phyloP scores from a whole-genome alignment of 1,284 basidiomycete species.

The Heliocybe sulcata region DNA sequence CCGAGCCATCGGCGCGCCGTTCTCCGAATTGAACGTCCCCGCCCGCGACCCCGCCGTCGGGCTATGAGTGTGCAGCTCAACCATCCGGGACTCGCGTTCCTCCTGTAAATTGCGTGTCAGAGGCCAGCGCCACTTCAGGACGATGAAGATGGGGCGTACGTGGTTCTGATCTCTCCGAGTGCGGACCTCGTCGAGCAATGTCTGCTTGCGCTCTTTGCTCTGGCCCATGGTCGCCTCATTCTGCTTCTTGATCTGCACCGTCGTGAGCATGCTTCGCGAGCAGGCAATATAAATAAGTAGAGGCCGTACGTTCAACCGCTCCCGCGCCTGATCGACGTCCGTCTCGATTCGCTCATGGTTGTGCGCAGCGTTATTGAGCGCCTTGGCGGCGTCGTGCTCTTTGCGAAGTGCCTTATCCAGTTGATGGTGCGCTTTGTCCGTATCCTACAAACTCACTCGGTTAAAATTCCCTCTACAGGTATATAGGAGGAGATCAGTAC shows the following conservation, averaged over 20 bases:
- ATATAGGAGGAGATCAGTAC: conserved; percentile 17
- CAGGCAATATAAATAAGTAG: neutral
- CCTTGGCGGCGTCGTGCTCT: conserved; percentile 36
- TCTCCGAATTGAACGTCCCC: neutral
- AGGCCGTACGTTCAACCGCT: conserved; percentile 35
- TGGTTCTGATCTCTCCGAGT: conserved; percentile 18
- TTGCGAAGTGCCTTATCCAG: conserved; percentile 40
- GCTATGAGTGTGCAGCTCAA: neutral
- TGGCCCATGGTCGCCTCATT: conserved; percentile 10
- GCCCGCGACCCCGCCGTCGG: neutral
- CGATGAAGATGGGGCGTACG: conserved; percentile 9
- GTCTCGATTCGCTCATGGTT: conserved; percentile 40
- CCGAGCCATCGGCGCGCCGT: neutral
- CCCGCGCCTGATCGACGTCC: conserved; percentile 33
- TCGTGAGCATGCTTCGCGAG: neutral
- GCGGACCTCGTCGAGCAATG: conserved; percentile 12
- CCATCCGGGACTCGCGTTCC: neutral
- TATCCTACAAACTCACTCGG: conserved; percentile 26
- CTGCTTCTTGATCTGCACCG: conserved; percentile 14
- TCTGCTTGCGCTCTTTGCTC: conserved; percentile 7
- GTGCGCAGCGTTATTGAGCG: conserved; percentile 40
- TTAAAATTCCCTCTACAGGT: neutral
- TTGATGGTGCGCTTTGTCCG: conserved; percentile 32
- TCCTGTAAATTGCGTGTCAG: neutral
- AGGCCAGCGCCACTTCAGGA: neutral